These are phyloP conservation scores for Coemansia sp. DNA, from an alignment of 192 early-diverging fungal species.

Conservation along the genomic window DNA sequence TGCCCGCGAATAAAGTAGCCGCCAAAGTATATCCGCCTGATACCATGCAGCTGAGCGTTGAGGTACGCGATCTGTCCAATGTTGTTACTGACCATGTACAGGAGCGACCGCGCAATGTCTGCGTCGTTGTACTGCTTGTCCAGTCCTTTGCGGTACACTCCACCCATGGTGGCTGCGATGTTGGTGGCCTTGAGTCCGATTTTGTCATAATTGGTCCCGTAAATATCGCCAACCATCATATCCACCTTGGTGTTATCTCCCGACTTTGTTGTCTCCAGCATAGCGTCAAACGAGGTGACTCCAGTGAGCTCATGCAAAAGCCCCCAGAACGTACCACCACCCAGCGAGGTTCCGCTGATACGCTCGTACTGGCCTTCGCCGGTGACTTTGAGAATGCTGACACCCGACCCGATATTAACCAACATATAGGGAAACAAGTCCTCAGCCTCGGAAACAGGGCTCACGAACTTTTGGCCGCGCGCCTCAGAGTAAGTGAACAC, in stretches of 20 bases:
- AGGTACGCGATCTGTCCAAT: conserved; percentile 99
- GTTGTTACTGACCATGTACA: conserved; percentile 98
- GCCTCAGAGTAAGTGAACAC: conserved; percentile 90
- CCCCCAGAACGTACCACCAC: conserved; percentile 97
- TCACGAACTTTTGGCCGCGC: conserved; percentile 69
- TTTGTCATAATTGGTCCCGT: conserved; percentile 86
- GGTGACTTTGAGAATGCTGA: conserved; percentile 94
- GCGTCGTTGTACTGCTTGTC: conserved; percentile 67
- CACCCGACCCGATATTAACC: conserved; percentile 97
- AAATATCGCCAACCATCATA: conserved; percentile 95
- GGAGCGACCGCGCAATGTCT: conserved; percentile 87
- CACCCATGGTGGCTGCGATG: conserved; percentile 95
- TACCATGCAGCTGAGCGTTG: conserved; percentile 91
- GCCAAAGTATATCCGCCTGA: conserved; percentile 93
- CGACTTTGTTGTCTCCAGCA: conserved; percentile 82
- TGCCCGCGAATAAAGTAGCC: conserved; percentile 98
- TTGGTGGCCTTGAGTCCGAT: conserved; percentile 92
- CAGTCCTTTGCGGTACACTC: conserved; percentile 88
- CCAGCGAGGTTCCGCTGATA: conserved; percentile 87
- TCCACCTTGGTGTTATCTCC: conserved; percentile 93
- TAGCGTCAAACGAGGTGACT: conserved; percentile 86
- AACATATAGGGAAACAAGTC: conserved; percentile 92
- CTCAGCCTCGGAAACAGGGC: conserved; percentile 20
- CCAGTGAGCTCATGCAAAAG: conserved; percentile 85
- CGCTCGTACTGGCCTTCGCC: conserved; percentile 83